Evolutionary conservation across 2,329 filamentous ascomycete genomes (phyloP).

Genomic region (Huntiella decipiens): DNA sequence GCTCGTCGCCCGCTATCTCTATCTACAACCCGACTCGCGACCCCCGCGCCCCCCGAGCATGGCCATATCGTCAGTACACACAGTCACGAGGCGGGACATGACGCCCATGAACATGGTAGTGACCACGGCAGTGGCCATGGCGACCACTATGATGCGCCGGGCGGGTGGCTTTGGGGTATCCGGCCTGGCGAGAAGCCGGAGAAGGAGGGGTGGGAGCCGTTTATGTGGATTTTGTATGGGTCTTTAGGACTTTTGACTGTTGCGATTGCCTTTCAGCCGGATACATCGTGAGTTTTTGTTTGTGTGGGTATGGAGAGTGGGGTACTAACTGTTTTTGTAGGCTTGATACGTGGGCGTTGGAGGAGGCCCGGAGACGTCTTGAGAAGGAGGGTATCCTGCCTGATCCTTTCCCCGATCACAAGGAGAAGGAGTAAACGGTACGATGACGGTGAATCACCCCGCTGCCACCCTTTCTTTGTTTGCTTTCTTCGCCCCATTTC

Average conservation of each 20-base stretch:
- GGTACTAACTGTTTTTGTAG: conserved; percentile 26
- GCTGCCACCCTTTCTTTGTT: neutral
- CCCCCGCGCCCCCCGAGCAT: no score
- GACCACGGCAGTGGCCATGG: conserved; percentile 31
- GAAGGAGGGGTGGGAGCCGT: conserved; percentile 88
- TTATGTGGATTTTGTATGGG: conserved; percentile 47
- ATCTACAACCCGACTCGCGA: no score
- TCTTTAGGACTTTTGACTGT: conserved; percentile 62
- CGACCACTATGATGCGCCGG: conserved; percentile 72
- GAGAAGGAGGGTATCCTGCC: conserved; percentile 87
- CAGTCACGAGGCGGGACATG: no score
- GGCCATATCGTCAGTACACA: no score
- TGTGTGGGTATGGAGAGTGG: neutral
- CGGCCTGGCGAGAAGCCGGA: conserved; percentile 90
- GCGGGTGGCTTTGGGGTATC: conserved; percentile 82
- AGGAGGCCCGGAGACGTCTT: conserved; percentile 87
- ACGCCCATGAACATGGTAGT: no score
- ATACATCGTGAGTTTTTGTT: conserved; percentile 68
- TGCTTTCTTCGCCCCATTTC: neutral
- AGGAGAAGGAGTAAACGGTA: conserved; percentile 19
- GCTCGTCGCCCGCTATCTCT: no score
- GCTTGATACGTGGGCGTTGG: conserved; percentile 97
- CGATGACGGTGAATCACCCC: conserved; percentile 19
- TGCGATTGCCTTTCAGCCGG: conserved; percentile 87
- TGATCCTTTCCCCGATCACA: conserved; percentile 49